phyloP scores from a whole-genome alignment of 176 grass and related monocot species.

The bread wheat (Triticum aestivum) region IWGSC_CS_RefSeq_v2.1 NC_057804.1:482295039-482295538 shows the following conservation, averaged over 20 bases:
- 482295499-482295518: slow-evolving; percentile 88
- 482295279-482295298: slow-evolving; percentile 80
- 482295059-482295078: too few species aligned
- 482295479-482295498: slow-evolving; percentile 70
- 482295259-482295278: slow-evolving; percentile 73
- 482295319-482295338: slow-evolving; percentile 63
- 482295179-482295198: slow-evolving; percentile 32
- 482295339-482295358: slow-evolving; percentile 88
- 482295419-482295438: neutral
- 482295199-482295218: slow-evolving; percentile 14
- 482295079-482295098: too few species aligned
- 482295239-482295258: slow-evolving; percentile 40
- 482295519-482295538: slow-evolving; percentile 84
- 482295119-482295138: too few species aligned
- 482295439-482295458: slow-evolving; percentile 17
- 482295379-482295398: slow-evolving; percentile 28
- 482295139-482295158: too few species aligned
- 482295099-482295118: too few species aligned
- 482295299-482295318: slow-evolving; percentile 78
- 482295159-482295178: neutral
- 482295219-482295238: slow-evolving; percentile 34
- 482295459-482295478: slow-evolving; percentile 56
- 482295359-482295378: slow-evolving; percentile 57
- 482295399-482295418: slow-evolving; percentile 4
- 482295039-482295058: too few species aligned